Conservation (phyloP, 1,284 basidiomycete genomes). For the Sporisorium scitamineum region DNA sequence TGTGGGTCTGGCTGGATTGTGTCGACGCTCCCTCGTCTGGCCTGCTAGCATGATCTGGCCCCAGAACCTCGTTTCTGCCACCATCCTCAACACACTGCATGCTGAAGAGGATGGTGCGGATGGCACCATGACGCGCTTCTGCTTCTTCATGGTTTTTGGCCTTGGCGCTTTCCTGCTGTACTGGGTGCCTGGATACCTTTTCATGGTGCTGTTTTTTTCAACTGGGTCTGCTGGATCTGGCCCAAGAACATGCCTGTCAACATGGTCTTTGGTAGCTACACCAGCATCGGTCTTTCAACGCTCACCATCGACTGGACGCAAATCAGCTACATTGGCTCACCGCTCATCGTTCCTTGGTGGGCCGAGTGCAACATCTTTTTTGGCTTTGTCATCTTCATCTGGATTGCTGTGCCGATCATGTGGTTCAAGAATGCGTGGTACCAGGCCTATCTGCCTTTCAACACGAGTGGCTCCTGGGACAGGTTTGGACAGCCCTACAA, state of each 20-base stretch:
- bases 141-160: conserved; percentile 73
- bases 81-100: conserved; percentile 93
- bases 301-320: conserved; percentile 96
- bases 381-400: conserved; percentile 90
- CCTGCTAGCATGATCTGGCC: conserved; percentile 99
- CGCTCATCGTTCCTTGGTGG: conserved; percentile 97
- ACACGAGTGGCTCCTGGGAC: conserved; percentile 81
- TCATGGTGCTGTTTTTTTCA: conserved; percentile 71
- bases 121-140: conserved; percentile 73
- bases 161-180: conserved; percentile 81
- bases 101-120: conserved; percentile 86
- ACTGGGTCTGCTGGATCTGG: conserved; percentile 90
- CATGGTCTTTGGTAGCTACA: conserved; percentile 86
- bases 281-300: conserved; percentile 84
- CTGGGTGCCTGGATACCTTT: conserved; percentile 81
- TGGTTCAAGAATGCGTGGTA: conserved; percentile 86
- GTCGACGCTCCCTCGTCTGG: conserved; percentile 86
- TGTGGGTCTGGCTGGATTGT: conserved; percentile 89
- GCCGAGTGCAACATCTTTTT: conserved; percentile 88
- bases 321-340: conserved; percentile 88
- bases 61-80: conserved; percentile 88
- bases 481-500: conserved; percentile 84
- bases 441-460: conserved; percentile 69
- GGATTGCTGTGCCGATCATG: conserved; percentile 86
- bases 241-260: conserved; percentile 82